These are phyloP conservation scores for Pichia kluyveri DNA, from an alignment of 805 yeast species.

Conservation along the genomic window DNA sequence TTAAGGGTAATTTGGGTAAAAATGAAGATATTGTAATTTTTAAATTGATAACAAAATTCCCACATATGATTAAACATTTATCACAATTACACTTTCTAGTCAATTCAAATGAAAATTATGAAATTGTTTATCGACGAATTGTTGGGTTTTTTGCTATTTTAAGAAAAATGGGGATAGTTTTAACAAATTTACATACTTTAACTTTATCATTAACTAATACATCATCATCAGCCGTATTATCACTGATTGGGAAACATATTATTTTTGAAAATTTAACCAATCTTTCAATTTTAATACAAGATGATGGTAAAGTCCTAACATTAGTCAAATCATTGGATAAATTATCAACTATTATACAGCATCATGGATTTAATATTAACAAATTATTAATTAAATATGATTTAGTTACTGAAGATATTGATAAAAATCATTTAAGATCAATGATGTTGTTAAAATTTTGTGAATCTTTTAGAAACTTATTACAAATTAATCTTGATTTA, in stretches of 20 bases:
- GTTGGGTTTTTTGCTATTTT: constrained; percentile 28
- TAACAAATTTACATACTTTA: constrained; percentile 18
- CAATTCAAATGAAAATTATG: constrained; percentile 15
- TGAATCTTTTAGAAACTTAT: constrained; percentile 19
- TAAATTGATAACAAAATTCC: constrained; percentile 20
- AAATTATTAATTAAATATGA: constrained; percentile 20
- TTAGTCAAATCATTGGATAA: constrained; percentile 22
- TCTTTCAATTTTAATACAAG: constrained; percentile 22
- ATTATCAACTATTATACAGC: constrained; percentile 16
- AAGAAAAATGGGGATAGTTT: constrained; percentile 21
- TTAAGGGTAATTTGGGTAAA: constrained; percentile 22
- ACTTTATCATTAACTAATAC: constrained; percentile 25
- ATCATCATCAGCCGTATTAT: constrained; percentile 22
- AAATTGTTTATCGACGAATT: constrained; percentile 23
- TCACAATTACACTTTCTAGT: constrained; percentile 20
- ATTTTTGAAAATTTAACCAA: constrained; percentile 22
- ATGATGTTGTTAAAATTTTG: constrained; percentile 24
- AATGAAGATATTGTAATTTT: constrained; percentile 28
- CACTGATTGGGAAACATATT: constrained; percentile 22
- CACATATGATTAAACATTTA: constrained; percentile 18
- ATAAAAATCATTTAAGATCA: constrained; percentile 26
- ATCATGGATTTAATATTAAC: constrained; percentile 18
- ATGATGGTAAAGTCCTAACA: constrained; percentile 22
- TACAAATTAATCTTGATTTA: constrained; percentile 17
- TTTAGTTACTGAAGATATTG: constrained; percentile 17